Percentiles rank a stretch among this genome's conserved stretches.
These are phyloP conservation scores for Hondaea fermentalgiana DNA, from an alignment of 108 stramenopile species.

Conservation along the genomic window DNA sequence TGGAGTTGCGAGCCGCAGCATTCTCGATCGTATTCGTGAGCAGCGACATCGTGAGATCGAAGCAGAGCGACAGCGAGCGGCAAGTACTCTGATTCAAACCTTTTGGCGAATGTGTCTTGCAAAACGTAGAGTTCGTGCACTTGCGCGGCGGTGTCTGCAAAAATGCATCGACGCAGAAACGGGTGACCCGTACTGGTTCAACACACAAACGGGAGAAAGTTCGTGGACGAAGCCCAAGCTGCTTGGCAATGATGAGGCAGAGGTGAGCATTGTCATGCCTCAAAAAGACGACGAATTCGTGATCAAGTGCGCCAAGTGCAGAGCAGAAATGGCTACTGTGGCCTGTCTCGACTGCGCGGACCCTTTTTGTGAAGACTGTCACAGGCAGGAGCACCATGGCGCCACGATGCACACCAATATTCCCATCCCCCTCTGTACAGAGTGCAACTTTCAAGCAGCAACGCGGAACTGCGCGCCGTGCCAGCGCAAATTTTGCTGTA, in stretches of 20 bases:
- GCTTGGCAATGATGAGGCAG: not conserved
- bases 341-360: not conserved
- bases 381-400: not conserved
- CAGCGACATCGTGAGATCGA: not conserved
- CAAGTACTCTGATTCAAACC: not conserved
- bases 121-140: too few species aligned
- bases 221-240: not conserved
- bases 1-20: not conserved
- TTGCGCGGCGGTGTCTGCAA: not conserved
- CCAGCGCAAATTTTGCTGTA: not conserved
- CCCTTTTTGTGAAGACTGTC: not conserved
- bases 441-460: not conserved
- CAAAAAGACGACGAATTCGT: conserved; percentile 1
- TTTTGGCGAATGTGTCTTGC: not conserved
- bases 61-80: not conserved
- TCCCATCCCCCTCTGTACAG: not conserved
- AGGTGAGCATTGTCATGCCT: not conserved
- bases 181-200: not conserved
- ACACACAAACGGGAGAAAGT: not conserved
- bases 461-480: not conserved
- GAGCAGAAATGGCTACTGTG: not conserved
- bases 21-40: not conserved
- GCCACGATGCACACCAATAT: not conserved
- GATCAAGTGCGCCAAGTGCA: not conserved
- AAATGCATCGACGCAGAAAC: not conserved